phyloP scores from a whole-genome alignment of 495 filamentous ascomycete genomes.

The Penicillium crystallinum region DNA sequence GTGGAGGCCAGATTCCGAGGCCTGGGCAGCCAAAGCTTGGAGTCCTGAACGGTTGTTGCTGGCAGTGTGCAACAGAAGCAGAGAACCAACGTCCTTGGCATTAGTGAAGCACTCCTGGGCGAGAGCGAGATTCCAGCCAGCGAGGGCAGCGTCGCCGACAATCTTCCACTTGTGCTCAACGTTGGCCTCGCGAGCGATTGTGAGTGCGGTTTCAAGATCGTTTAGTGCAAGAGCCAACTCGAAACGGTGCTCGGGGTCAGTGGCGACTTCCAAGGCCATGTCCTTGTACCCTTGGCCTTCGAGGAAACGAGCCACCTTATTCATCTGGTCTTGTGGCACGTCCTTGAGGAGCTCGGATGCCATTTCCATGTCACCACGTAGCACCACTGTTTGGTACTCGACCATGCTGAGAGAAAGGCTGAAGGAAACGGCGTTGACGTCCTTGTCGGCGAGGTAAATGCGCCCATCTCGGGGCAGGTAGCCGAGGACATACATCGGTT shows the following conservation, averaged over 20 bases:
- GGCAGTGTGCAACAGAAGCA: conserved; percentile 81
- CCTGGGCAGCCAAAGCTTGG: conserved; percentile 62
- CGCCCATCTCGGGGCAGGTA: conserved; percentile 91
- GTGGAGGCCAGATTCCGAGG: conserved; percentile 69
- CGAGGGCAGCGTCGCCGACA: conserved; percentile 84
- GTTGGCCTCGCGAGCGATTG: conserved; percentile 76
- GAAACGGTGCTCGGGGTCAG: conserved; percentile 94
- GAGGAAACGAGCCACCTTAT: conserved; percentile 95
- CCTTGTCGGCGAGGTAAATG: conserved; percentile 92
- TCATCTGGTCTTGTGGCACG: conserved; percentile 85
- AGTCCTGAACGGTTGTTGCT: conserved; percentile 73
- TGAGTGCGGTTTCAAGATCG: conserved; percentile 76
- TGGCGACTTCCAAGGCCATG: conserved; percentile 89
- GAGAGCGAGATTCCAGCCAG: conserved; percentile 78
- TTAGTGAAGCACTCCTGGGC: conserved; percentile 89
- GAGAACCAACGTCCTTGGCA: conserved; percentile 82
- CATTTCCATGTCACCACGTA: conserved; percentile 90
- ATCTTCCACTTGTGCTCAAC: conserved; percentile 97
- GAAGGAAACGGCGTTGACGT: conserved; percentile 86
- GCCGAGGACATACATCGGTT: conserved; percentile 88
- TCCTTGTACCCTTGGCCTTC: conserved; percentile 98
- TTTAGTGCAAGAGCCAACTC: conserved; percentile 82
- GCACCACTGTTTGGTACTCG: conserved; percentile 94
- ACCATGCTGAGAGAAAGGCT: conserved; percentile 88
- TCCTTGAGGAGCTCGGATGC: conserved; percentile 77